Evolutionary conservation across 176 grass and related monocot species (phyloP), one percentile per base, ranked within the genome.

Genomic region (Aegilops sharonensis): DNA sequence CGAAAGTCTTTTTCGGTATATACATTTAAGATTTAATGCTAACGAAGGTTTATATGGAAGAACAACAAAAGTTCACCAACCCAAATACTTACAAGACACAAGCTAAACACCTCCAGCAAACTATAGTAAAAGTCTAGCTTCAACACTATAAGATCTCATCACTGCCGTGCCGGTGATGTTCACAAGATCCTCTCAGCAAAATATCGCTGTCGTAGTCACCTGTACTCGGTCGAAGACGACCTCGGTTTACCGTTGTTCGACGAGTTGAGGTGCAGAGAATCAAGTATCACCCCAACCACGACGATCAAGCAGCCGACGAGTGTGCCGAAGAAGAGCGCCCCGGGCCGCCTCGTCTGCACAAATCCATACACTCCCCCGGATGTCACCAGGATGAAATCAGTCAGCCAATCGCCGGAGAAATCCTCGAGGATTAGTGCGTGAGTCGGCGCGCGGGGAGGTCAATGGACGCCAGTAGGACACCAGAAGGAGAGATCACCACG

Each of bases 251-350:
- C 50, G 6, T 84, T 91, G 73, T 85, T 92, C 0, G 57, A 32
- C 31, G 90, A 92, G 80, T 91, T 95, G 23, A 98, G 85, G 77
- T 95, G 94, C 76, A 94, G 89, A 45, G 92, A 94, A 75, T 94
- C 85, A 50, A 98, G 92, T 50, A 98, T 81, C 64, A 96, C 97
- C 9, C 84, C 92, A 21, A 98, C 92, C 32, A 88, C 85, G 72
- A 98, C 68, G 29, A 98, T 98, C 86, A 95, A 82, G 79, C 90
- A 98, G 48, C 92, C 97, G 10, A 94, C 90, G 3, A 98, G 94
- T 5, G 92, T 90, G 91, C 94, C 95, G 77, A 95, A 98, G 76
- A 98, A 98, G 70, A 98, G 85, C 4, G 94, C 94, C 64, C 97
- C 94, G 2, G 97, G 94, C 54, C 91, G 94, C 81, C 97, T 90